Evolutionary conservation across 805 yeast genomes (phyloP), one percentile per base, ranked within the genome.

Genomic region (Yarrowia hollandica): DNA sequence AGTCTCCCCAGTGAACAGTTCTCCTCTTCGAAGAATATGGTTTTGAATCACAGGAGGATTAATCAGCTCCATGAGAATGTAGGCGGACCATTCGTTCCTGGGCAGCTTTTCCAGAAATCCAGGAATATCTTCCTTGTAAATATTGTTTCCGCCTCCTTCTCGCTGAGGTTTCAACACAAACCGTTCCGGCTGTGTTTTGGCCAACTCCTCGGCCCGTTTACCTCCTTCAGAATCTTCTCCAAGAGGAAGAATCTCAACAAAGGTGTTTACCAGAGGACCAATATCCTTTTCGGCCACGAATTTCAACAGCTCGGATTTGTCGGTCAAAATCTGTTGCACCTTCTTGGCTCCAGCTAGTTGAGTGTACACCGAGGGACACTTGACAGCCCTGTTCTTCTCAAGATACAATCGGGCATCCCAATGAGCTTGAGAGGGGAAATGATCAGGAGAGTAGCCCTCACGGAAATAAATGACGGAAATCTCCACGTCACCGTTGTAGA

Each of bases 61-160:
- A 61, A 94, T 94, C 60, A 94, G 75, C 69, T 91, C 97, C 99
- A 94, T 94, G 61, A 94, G 79, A 60, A 94, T 88, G 70, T 90
- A 94, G 0, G 90, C 96, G 21, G 82, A 84, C 97, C 97, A 92
- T 34, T 86, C 87, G 16, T 77, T 73, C 66, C 86, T 82, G 10
- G 84, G 82, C 10, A 88, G 67, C 0, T 75, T 64, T 11, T 77
- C 68, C 66, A 94, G 73, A 67, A 89, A 92, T 0, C 63, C 75
- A 1, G 97, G 96, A 60, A 94, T 94, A 66, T 89, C 87, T 33
- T 83, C 82, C 67, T 88, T 88, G 73, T 94, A 94, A 59, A 94
- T 81, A 70, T 94, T 94, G 71, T 94, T 90, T 16, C 99, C 99
- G 44, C 99, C 99, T 35, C 99, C 99, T 76, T 94, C 99, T 75